Conservation (phyloP, 345 rosid genomes). For the Erysimum cheiranthoides region DNA sequence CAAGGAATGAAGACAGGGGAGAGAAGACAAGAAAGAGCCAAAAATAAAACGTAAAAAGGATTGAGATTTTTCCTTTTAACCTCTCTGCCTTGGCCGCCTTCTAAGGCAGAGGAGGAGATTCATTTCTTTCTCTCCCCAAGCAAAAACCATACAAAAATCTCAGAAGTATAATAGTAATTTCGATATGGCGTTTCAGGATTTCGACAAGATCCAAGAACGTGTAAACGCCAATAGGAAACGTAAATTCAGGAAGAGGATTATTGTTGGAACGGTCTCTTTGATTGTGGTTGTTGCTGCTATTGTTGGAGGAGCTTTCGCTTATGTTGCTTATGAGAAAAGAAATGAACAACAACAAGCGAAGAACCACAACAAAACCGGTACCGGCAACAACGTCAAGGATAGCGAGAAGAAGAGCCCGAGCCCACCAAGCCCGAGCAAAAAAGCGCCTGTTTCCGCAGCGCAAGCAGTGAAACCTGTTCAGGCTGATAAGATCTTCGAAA, state of each 20-base stretch:
- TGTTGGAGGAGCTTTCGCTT: constrained; percentile 51
- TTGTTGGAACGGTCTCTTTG: constrained; percentile 46
- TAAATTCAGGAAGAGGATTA: constrained; percentile 56
- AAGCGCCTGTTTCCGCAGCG: constrained; percentile 21
- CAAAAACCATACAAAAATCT: neutral
- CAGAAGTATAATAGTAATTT: neutral
- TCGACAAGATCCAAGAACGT: constrained; percentile 72
- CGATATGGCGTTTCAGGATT: constrained; percentile 88
- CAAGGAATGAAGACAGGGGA: constrained; percentile 21
- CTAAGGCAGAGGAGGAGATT: constrained; percentile 60
- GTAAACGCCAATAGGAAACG: constrained; percentile 62
- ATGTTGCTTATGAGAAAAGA: constrained; percentile 41
- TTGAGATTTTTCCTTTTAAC: constrained; percentile 20
- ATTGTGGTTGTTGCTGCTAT: constrained; percentile 50
- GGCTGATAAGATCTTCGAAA: constrained; percentile 46
- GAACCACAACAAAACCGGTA: constrained; percentile 1
- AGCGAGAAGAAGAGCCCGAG: constrained; percentile 23
- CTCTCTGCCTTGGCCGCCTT: constrained; percentile 62
- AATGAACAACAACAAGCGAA: constrained; percentile 21
- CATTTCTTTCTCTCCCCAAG: constrained; percentile 51
- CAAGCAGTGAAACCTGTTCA: constrained; percentile 24
- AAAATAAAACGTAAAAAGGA: constrained; percentile 15
- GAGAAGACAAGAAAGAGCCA: constrained; percentile 14
- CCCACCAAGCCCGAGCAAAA: neutral
- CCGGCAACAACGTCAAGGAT: neutral